These are phyloP conservation scores for Trichoderma citrinoviride DNA, from an alignment of 2,329 filamentous ascomycete genomes.

Conservation along the genomic window DNA sequence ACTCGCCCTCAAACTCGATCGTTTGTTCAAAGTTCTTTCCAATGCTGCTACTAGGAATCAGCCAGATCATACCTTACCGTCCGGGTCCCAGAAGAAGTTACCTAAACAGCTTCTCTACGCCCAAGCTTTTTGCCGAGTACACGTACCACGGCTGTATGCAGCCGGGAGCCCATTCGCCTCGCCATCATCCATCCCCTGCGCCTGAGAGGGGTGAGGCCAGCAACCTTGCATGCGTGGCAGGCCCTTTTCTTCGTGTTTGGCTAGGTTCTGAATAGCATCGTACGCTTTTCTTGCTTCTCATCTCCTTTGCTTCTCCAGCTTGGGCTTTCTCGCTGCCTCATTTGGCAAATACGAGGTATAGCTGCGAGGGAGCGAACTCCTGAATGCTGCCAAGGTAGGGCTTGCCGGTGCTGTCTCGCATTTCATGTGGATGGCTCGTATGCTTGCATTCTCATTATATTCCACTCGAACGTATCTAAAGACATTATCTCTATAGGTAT, in stretches of 20 bases:
- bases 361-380: background rate
- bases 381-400: background rate
- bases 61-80: too few relatives aligned
- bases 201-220: too few relatives aligned
- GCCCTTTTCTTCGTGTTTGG: background rate
- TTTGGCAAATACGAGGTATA: background rate
- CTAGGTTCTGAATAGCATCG: background rate
- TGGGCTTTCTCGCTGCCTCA: background rate
- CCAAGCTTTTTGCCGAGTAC: too few relatives aligned
- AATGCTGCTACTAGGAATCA: background rate
- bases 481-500: background rate
- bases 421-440: background rate
- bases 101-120: background rate
- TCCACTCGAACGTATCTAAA: background rate
- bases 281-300: background rate
- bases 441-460: background rate
- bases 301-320: background rate
- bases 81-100: too few relatives aligned
- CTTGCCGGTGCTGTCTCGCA: background rate
- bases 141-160: too few relatives aligned
- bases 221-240: background rate
- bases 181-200: background rate
- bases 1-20: too few relatives aligned
- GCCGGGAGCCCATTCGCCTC: background rate
- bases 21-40: too few relatives aligned